Evolutionary conservation across 371 early-diverging fungal species (phyloP).

Genomic region (Mucor indicus): DNA sequence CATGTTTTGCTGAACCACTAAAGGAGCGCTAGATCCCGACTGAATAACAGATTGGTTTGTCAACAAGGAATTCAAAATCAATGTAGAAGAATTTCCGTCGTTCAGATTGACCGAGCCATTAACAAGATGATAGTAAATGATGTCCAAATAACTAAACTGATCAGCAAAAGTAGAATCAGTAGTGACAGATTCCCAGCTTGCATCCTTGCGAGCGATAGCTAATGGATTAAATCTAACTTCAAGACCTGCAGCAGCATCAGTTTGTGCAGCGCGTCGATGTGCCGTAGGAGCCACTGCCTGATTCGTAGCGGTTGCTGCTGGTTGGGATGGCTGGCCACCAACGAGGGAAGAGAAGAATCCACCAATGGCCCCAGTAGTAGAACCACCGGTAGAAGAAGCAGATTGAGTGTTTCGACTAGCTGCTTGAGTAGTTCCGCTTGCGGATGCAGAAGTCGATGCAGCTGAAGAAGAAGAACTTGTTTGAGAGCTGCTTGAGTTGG

Average conservation of each 20-base stretch:
- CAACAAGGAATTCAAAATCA: constrained; percentile 16
- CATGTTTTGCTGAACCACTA: constrained; percentile 14
- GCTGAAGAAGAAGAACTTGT: background rate
- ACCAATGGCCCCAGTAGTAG: too few species aligned
- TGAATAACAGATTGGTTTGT: constrained; percentile 24
- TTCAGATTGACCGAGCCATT: constrained; percentile 19
- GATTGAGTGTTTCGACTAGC: background rate
- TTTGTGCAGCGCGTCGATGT: too few species aligned
- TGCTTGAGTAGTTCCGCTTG: too few species aligned
- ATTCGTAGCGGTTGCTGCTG: too few species aligned
- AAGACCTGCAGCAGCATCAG: too few species aligned
- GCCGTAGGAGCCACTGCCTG: too few species aligned
- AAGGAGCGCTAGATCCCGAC: constrained; percentile 14
- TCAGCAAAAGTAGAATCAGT: background rate
- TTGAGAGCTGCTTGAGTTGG: background rate
- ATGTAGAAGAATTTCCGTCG: background rate
- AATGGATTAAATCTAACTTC: too few species aligned
- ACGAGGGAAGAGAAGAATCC: too few species aligned
- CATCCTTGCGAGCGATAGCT: too few species aligned
- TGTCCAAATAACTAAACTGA: constrained; percentile 16
- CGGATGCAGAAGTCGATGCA: background rate
- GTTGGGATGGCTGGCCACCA: too few species aligned
- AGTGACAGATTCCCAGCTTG: background rate
- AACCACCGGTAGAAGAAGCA: background rate
- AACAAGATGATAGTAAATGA: constrained; percentile 31